Evolutionary conservation across 495 filamentous ascomycete genomes (phyloP), one percentile per base, ranked within the genome.

Genomic region (Massariosphaeria phaeospora): DNA sequence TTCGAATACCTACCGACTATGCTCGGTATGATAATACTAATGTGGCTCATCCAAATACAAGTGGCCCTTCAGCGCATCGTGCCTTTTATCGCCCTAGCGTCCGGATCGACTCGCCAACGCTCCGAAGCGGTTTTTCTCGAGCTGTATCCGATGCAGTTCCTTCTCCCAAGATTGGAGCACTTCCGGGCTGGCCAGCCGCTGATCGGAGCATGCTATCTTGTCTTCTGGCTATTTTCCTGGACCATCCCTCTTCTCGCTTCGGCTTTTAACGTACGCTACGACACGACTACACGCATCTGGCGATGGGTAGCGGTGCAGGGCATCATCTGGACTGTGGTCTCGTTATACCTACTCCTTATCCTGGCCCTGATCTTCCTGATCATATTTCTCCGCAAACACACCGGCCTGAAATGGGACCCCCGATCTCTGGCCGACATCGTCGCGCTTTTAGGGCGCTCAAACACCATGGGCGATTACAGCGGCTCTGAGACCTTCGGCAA

Each of bases 401-500:
- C 89, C 0, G 90, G 90, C 2, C 70, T 96, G 61, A 81, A 84
- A 67, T 96, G 90, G 90, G 88, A 91, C 66, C 79, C 87, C 1
- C 70, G 81, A n/a, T 88, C 82, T 12, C 69, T 95, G 20, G 89
- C 86, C 9, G 90, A 95, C 65, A 67, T 93, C 23, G 74, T 88
- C 39, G 78, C 82, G 3, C 70, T 95, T 9, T 76, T 94, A 13
- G 84, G 89, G 30, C 76, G 86, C 38, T 89, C 87, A 31, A 96
- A 95, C 67, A 80, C 82, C 11, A 71, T 88, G 27, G 73, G 73
- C 30, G 84, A 86, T 56, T 93, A 77, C 73, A 79, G 75, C 53
- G 77, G 71, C 57, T 82, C 72, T 13, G 84, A 77, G 69, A 79
- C 67, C 41, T 77, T 72, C 57, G 70, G 60, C 39, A 73, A 63